Evolutionary conservation across 1,139 yeast species (phyloP), one percentile per base, ranked within the genome.

Genomic region (Geotrichum candidum): DNA sequence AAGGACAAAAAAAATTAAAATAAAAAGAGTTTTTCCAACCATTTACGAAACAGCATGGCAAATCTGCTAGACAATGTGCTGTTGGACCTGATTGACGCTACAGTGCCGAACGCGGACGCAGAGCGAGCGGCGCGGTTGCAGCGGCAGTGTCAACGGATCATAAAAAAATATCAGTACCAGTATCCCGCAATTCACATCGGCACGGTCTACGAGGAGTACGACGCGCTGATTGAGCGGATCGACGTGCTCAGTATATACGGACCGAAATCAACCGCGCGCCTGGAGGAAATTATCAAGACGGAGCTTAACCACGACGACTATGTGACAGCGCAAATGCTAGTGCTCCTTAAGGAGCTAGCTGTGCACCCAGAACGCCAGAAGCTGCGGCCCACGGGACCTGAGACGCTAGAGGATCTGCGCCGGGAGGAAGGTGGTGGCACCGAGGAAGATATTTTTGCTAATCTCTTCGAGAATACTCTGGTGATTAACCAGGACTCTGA

Each of bases 241-340:
- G 56, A 66, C 67, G 27, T 64, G 65, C 45, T 70, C 67, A 63
- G 61, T 53, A 61, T 65, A 73, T 56, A 72, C 71, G 35, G 46
- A 11, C 18, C 18, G 1, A 41, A 41, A n/a, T 15, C 18, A 3
- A 41, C 46, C 15, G 18, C n/a, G n/a, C 46, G 46, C 15, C 13
- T 41, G 15, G 46, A 41, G 46, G 46, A 41, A n/a, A 41, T 41
- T 13, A 18, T 41, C 6, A 15, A 15, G 15, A 41, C 46, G 2
- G 46, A 41, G 22, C 46, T 41, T 6, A 72, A 60, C 75, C 75
- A 72, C 18, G 22, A 41, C 7, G 59, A 57, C 41, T 57, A 57
- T 45, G 56, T 57, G 56, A 57, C 59, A n/a, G 59, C 59, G 4
- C 59, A 57, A 31, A 52, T 57, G n/a, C 50, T 57, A 23, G 33